Evolutionary conservation across 2,329 filamentous ascomycete genomes (phyloP).

Genomic region (Fragosphaeria purpurea): DNA sequence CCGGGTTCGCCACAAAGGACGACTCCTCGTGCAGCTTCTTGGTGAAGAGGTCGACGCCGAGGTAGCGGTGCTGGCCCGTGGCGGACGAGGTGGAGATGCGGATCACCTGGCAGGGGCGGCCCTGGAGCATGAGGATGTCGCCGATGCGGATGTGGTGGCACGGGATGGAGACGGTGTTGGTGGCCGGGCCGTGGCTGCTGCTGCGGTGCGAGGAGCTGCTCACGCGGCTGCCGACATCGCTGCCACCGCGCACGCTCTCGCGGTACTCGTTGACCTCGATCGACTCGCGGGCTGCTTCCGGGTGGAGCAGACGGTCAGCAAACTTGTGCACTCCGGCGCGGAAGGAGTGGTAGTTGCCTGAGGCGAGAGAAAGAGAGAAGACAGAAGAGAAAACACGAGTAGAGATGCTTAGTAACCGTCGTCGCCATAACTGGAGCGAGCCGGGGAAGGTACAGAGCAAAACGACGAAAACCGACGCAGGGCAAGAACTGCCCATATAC

Average conservation of each 20-base stretch:
- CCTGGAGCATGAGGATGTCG: conserved; percentile 97
- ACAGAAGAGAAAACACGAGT: background rate
- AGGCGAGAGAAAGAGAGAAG: background rate
- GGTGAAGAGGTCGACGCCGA: conserved; percentile 99
- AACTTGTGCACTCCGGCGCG: conserved; percentile 47
- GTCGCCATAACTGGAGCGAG: conserved; percentile 10
- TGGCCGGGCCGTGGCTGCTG: conserved; percentile 27
- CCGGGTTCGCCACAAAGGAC: conserved; percentile 93
- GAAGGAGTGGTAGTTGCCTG: conserved; percentile 51
- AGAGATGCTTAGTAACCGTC: conserved; percentile 7
- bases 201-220: conserved; percentile 22
- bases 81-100: conserved; percentile 96
- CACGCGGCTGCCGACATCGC: too few relatives aligned
- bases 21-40: conserved; percentile 99
- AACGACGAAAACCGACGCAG: background rate
- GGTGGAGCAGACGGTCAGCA: conserved; percentile 43
- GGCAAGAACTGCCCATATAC: too few relatives aligned
- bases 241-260: conserved; percentile 22
- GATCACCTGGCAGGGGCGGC: conserved; percentile 98
- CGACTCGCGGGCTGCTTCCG: conserved; percentile 36
- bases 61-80: conserved; percentile 98
- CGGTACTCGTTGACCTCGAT: conserved; percentile 37
- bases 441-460: conserved; percentile 1
- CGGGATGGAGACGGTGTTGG: conserved; percentile 93
- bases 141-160: conserved; percentile 99